Conservation (phyloP, 2,329 filamentous ascomycete species). For the Teratosphaeriaceae sp. region DNA sequence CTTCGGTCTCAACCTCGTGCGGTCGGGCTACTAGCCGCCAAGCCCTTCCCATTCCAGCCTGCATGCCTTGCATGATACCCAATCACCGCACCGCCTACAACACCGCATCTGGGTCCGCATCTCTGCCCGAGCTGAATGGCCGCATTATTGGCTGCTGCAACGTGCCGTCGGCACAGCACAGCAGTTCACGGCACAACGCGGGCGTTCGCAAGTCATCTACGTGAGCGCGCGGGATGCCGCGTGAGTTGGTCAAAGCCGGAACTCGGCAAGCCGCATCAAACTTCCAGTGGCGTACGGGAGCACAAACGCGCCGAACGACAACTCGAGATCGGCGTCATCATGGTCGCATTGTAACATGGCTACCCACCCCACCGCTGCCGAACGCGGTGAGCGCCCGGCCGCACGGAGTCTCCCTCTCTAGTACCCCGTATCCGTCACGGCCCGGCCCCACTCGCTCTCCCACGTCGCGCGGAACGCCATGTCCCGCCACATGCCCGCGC, state of each 20-base stretch:
- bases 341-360: too few species aligned
- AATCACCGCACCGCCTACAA: not conserved
- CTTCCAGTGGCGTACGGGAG: too few species aligned
- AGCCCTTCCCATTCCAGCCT: not conserved
- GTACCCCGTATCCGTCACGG: slow-evolving; percentile 10
- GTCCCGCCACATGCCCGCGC: slow-evolving; percentile 4
- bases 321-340: too few species aligned
- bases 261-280: too few species aligned
- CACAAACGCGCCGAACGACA: too few species aligned
- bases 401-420: not conserved
- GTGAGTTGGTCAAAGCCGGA: too few species aligned
- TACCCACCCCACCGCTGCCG: too few species aligned
- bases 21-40: not conserved
- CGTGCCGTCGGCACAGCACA: not conserved
- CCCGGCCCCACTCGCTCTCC: slow-evolving; percentile 13
- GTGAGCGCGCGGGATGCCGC: not conserved
- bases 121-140: not conserved
- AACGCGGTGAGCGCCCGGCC: too few species aligned
- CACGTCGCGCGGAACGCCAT: slow-evolving; percentile 13
- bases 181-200: slow-evolving; percentile 1
- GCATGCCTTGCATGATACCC: not conserved
- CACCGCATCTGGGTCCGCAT: not conserved
- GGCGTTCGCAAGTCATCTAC: not conserved
- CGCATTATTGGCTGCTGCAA: not conserved
- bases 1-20: too few species aligned